Evolutionary conservation across 2,329 filamentous ascomycete species (phyloP).

Genomic region (Bipolaris gigantea): DNA sequence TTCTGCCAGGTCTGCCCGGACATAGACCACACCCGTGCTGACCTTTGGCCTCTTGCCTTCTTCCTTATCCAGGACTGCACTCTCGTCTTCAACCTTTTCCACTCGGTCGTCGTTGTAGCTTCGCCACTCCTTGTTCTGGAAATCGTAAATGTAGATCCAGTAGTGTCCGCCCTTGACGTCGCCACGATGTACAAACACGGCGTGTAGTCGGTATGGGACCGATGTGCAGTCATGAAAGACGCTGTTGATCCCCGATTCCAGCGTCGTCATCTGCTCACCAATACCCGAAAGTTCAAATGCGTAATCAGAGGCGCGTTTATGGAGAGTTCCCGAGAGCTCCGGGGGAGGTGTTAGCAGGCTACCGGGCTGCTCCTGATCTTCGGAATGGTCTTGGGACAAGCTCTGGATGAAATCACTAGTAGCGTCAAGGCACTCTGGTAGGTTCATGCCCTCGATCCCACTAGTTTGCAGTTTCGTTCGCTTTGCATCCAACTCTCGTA

Average conservation of each 20-base stretch:
- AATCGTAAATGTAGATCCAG: constrained; percentile 95
- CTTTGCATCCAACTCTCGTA: constrained; percentile 59
- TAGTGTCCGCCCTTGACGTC: constrained; percentile 73
- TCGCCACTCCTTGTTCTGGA: constrained; percentile 77
- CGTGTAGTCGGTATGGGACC: constrained; percentile 80
- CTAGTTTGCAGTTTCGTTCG: constrained; percentile 48
- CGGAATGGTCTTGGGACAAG: constrained; percentile 16
- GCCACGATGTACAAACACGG: constrained; percentile 89
- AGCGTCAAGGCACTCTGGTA: constrained; percentile 38
- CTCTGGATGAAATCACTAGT: constrained; percentile 30
- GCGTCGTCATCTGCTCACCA: constrained; percentile 47
- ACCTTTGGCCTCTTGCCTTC: constrained; percentile 55
- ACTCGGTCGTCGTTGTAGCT: constrained; percentile 92
- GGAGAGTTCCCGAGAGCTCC: constrained; percentile 25
- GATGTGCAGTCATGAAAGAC: constrained; percentile 67
- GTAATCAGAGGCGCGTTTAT: constrained; percentile 26
- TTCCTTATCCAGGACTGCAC: constrained; percentile 69
- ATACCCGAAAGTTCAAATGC: constrained; percentile 32
- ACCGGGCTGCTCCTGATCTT: constrained; percentile 6
- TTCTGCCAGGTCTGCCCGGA: constrained; percentile 67
- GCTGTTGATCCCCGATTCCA: constrained; percentile 54
- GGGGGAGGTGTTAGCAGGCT: constrained; percentile 23
- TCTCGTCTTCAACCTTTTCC: constrained; percentile 66
- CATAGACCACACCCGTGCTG: constrained; percentile 73
- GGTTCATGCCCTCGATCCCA: constrained; percentile 30